These are phyloP conservation scores for Dendrobium officinale DNA, from an alignment of 106 monocot genomes.

Conservation along the genomic window DNA sequence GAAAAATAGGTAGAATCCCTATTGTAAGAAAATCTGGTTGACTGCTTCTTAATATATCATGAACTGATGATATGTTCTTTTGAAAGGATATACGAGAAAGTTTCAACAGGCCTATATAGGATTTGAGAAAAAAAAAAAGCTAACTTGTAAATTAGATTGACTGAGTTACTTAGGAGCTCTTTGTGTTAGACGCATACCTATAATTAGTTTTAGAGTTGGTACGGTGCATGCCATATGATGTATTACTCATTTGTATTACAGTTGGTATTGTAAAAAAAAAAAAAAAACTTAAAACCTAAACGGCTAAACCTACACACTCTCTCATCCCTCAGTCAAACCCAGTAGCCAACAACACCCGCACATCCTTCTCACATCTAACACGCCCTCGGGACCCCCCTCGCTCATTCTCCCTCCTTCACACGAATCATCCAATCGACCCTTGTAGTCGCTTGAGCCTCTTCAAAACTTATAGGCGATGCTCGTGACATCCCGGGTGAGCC, in stretches of 20 bases:
- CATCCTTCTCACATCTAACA: background rate
- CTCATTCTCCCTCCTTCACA: too few species aligned
- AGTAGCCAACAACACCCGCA: background rate
- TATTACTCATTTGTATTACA: background rate
- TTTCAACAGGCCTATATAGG: background rate
- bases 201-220: background rate
- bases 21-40: background rate
- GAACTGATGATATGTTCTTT: background rate
- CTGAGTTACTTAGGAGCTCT: background rate
- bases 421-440: too few species aligned
- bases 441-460: too few species aligned
- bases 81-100: too few species aligned
- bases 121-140: background rate
- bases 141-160: background rate
- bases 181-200: background rate
- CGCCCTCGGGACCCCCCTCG: too few species aligned
- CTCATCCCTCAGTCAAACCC: too few species aligned
- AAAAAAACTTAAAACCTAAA: too few species aligned
- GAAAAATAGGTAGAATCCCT: background rate
- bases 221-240: background rate
- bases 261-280: conserved; percentile 8
- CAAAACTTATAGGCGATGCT: too few species aligned
- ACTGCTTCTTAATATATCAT: background rate
- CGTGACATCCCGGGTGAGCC: too few species aligned
- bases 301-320: too few species aligned